Evolutionary conservation across 805 yeast species (phyloP).

Genomic region (Zygoascus ofunaensis): DNA sequence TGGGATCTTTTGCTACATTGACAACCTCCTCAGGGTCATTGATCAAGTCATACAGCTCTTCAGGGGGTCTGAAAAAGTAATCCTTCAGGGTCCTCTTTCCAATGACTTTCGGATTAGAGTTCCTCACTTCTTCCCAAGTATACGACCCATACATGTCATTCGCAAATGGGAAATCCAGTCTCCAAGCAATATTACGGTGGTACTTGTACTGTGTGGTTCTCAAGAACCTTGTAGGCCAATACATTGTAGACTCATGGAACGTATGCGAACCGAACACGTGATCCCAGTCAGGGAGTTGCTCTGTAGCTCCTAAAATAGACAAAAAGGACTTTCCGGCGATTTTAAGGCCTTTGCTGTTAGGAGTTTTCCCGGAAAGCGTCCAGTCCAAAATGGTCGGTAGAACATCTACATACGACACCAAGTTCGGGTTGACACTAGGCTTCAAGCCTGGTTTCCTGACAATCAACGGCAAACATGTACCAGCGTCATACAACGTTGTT

Average conservation of each 20-base stretch:
- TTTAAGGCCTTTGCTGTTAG: neutral
- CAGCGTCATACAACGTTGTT: neutral
- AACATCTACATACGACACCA: neutral
- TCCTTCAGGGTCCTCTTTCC: neutral
- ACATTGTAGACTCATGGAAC: neutral
- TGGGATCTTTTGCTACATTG: neutral
- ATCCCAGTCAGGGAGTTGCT: neutral
- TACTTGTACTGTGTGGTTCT: neutral
- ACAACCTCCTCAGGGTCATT: neutral
- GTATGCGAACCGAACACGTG: neutral
- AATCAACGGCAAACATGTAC: neutral
- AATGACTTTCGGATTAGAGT: neutral
- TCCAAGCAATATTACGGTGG: neutral
- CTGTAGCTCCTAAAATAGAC: neutral
- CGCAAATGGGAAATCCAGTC: neutral
- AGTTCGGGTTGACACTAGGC: neutral
- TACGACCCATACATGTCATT: neutral
- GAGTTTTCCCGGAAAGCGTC: neutral
- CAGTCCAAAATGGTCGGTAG: neutral
- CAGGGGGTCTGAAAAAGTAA: neutral
- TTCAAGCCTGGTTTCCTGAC: neutral
- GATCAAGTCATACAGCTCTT: neutral
- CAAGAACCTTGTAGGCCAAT: neutral
- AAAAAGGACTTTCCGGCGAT: neutral
- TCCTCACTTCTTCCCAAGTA: neutral